phyloP scores from a whole-genome alignment of 495 filamentous ascomycete genomes.

The Trichoderma erinaceum region DNA sequence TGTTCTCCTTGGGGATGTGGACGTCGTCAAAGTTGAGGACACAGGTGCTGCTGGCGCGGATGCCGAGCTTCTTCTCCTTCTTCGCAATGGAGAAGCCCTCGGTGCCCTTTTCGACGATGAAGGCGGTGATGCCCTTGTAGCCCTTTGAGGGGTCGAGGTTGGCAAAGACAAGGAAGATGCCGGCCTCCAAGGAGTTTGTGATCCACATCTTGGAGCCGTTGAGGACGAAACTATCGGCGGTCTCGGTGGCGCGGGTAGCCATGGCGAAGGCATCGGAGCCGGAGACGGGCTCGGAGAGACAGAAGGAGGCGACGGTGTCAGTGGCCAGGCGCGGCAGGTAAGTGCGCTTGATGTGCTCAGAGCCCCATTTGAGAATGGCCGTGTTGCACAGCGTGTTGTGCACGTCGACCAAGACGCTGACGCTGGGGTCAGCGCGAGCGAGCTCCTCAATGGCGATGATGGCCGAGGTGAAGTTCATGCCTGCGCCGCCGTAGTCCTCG shows the following conservation, averaged over 20 bases:
- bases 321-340: conserved; percentile 87
- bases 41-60: conserved; percentile 90
- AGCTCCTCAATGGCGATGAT: conserved; percentile 97
- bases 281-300: conserved; percentile 87
- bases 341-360: conserved; percentile 64
- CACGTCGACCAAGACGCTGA: conserved; percentile 88
- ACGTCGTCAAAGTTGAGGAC: conserved; percentile 98
- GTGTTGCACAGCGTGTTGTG: conserved; percentile 99
- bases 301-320: conserved; percentile 90
- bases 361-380: conserved; percentile 79
- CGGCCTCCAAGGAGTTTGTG: conserved; percentile 89
- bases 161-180: conserved; percentile 96
- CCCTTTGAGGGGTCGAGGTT: conserved; percentile 83
- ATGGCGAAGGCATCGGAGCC: conserved; percentile 96
- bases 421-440: conserved; percentile 87
- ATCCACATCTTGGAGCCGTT: conserved; percentile 99
- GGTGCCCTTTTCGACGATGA: conserved; percentile 85
- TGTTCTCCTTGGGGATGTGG: conserved; percentile 74
- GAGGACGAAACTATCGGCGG: conserved; percentile 73
- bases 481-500: conserved; percentile 91
- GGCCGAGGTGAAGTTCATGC: conserved; percentile 97
- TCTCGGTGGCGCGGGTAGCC: conserved; percentile 73
- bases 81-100: conserved; percentile 93
- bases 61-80: conserved; percentile 99
- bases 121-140: conserved; percentile 94